Evolutionary conservation across 1,139 yeast species (phyloP).

Genomic region (Blastobotrys persicus): DNA sequence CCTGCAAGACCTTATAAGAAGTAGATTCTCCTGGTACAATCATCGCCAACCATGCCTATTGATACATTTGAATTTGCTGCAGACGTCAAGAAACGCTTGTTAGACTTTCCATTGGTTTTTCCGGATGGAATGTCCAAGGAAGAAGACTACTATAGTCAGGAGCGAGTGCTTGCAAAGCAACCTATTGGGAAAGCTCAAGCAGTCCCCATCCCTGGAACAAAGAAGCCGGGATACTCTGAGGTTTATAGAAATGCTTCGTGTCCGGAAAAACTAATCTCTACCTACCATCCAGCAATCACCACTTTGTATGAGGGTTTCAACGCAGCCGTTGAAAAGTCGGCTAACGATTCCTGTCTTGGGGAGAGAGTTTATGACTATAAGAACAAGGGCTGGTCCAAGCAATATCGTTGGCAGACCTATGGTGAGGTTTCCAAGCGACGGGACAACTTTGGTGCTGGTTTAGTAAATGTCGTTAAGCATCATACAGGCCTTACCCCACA

Average conservation of each 20-base stretch:
- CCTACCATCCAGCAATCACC: conserved; percentile 49
- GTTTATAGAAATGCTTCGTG: conserved; percentile 50
- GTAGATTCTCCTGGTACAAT: background rate
- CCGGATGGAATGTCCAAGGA: conserved; percentile 13
- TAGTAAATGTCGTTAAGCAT: conserved; percentile 44
- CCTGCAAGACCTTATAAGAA: background rate
- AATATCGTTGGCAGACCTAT: conserved; percentile 52
- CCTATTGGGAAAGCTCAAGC: conserved; percentile 34
- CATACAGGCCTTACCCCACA: conserved; percentile 26
- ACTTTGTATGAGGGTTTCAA: conserved; percentile 54
- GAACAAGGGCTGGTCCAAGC: conserved; percentile 43
- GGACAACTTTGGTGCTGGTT: conserved; percentile 60
- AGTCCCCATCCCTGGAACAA: conserved; percentile 48
- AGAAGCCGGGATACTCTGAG: conserved; percentile 50
- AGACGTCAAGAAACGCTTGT: conserved; percentile 10
- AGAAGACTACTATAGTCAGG: conserved; percentile 6
- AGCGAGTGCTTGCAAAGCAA: conserved; percentile 1
- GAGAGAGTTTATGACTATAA: conserved; percentile 45
- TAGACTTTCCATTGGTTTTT: conserved; percentile 9
- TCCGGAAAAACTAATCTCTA: conserved; percentile 42
- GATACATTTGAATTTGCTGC: conserved; percentile 1
- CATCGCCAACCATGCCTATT: background rate
- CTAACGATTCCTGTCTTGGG: conserved; percentile 52
- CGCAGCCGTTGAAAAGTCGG: conserved; percentile 40
- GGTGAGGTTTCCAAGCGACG: conserved; percentile 44